Evolutionary conservation across 345 rosid genomes (phyloP).

Genomic region (Moricandia moricandioides): DNA sequence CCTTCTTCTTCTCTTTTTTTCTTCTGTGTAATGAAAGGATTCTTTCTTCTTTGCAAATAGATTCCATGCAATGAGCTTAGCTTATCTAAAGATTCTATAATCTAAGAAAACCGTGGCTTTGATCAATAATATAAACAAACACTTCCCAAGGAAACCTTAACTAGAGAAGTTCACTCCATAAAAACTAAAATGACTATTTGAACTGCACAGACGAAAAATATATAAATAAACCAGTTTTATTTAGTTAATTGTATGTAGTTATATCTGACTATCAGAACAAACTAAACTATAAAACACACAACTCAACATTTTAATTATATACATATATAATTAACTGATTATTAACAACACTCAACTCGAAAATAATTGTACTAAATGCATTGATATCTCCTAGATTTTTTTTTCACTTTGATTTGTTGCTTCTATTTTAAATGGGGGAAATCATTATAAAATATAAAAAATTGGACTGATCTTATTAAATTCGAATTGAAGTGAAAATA

Average conservation of each 20-base stretch:
- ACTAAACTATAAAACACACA: not conserved
- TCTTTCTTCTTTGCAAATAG: conserved; percentile 28
- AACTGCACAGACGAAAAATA: not conserved
- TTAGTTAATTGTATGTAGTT: not conserved
- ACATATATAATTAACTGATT: not conserved
- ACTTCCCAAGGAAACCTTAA: not conserved
- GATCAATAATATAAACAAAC: not conserved
- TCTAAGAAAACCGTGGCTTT: not conserved
- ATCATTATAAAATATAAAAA: not conserved
- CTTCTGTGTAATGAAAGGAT: conserved; percentile 1
- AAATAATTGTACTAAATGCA: not conserved
- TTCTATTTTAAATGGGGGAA: not conserved
- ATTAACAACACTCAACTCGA: not conserved
- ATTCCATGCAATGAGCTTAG: conserved; percentile 13
- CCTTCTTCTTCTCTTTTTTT: not conserved
- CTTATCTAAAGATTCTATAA: conserved; percentile 14
- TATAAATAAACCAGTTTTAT: not conserved
- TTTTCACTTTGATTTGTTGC: not conserved
- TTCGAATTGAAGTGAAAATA: not conserved
- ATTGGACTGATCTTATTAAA: not conserved
- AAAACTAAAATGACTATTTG: not conserved
- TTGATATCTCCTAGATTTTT: not conserved
- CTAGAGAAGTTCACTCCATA: not conserved
- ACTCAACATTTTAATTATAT: not conserved
- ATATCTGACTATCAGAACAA: not conserved